Conservation (phyloP, 768 basidiomycete genomes). For the Astraeus odoratus region DNA sequence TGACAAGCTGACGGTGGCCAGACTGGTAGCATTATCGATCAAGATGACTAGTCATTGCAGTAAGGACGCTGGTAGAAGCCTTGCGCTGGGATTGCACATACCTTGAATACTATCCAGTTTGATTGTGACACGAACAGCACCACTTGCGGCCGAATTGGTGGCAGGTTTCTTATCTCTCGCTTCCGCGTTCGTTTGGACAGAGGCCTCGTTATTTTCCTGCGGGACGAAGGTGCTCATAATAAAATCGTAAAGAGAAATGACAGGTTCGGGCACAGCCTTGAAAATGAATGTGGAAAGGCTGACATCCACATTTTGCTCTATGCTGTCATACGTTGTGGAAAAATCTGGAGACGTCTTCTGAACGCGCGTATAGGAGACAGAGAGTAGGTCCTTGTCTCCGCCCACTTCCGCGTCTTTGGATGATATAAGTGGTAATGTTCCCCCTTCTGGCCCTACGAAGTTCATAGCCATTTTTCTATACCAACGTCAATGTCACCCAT, state of each 20-base stretch:
- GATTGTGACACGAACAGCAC: constrained; percentile 74
- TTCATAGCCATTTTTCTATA: constrained; percentile 69
- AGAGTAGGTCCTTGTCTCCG: constrained; percentile 61
- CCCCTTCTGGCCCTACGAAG: constrained; percentile 49
- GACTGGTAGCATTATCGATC: constrained; percentile 56
- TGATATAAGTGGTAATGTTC: constrained; percentile 58
- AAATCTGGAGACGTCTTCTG: constrained; percentile 87
- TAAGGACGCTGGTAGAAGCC: constrained; percentile 7
- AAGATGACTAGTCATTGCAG: constrained; percentile 51
- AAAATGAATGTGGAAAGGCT: constrained; percentile 88
- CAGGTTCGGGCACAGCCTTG: constrained; percentile 82
- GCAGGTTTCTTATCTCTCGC: neutral
- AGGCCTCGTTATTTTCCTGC: constrained; percentile 8
- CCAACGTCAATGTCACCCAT: constrained; percentile 8
- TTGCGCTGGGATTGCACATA: constrained; percentile 25
- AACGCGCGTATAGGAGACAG: constrained; percentile 69
- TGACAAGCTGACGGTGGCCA: constrained; percentile 85
- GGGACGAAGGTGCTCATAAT: constrained; percentile 95
- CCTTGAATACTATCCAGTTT: constrained; percentile 82
- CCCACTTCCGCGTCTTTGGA: constrained; percentile 39
- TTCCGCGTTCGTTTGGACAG: constrained; percentile 8
- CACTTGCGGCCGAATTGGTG: constrained; percentile 17
- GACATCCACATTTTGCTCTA: constrained; percentile 84
- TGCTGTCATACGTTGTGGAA: constrained; percentile 65
- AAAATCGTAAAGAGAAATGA: constrained; percentile 89